These are phyloP conservation scores for Calonectria pseudoreteaudii DNA, from an alignment of 2,329 filamentous ascomycete genomes.

Conservation along the genomic window DNA sequence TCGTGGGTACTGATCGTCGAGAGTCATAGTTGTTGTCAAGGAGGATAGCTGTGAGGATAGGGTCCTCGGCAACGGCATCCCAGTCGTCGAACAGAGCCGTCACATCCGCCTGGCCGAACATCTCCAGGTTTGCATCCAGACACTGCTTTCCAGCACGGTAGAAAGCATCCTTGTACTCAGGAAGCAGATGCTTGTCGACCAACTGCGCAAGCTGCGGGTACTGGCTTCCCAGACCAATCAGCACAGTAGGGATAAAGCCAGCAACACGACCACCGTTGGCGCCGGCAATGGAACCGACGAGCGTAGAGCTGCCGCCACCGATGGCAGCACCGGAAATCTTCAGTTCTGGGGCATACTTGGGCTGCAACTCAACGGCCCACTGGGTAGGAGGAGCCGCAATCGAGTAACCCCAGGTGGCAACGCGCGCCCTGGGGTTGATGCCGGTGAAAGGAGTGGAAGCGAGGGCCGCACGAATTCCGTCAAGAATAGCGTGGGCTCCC, in stretches of 20 bases:
- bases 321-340: conserved; percentile 41
- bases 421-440: conserved; percentile 45
- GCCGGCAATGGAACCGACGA: conserved; percentile 26
- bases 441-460: conserved; percentile 42
- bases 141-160: conserved; percentile 43
- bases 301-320: conserved; percentile 39
- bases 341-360: conserved; percentile 40
- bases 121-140: conserved; percentile 36
- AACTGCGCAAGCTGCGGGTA: conserved; percentile 30
- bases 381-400: conserved; percentile 37
- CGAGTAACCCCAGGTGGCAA: conserved; percentile 58
- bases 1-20: conserved; percentile 51
- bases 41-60: conserved; percentile 42
- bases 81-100: conserved; percentile 55
- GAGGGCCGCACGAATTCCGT: conserved; percentile 56
- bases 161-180: conserved; percentile 42
- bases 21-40: conserved; percentile 41
- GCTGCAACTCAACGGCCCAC: conserved; percentile 42
- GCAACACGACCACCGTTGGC: conserved; percentile 31
- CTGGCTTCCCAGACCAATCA: conserved; percentile 39
- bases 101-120: conserved; percentile 51
- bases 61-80: conserved; percentile 38
- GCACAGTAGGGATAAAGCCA: conserved; percentile 36
- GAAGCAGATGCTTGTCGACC: conserved; percentile 33
- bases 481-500: conserved; percentile 56